Percentiles rank a stretch among this genome's conserved stretches.
Evolutionary conservation across 164 flowering plant species (phyloP).

Genomic region (Euptelea pleiosperma): DNA sequence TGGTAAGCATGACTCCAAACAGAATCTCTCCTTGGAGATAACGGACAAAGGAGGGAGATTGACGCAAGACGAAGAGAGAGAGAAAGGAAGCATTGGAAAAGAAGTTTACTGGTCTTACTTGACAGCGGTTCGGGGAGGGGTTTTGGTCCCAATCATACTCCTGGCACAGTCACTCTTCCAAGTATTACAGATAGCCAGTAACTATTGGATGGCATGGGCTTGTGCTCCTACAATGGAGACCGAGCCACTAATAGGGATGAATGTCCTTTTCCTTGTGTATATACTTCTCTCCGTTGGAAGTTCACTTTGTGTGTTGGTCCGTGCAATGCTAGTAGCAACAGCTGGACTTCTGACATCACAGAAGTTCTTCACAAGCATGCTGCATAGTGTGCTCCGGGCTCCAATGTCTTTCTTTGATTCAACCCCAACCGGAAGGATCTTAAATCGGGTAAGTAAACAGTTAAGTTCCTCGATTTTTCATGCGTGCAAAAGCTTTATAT

Average conservation of each 20-base stretch:
- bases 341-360: constrained; percentile 71
- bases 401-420: constrained; percentile 99
- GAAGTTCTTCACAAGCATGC: constrained; percentile 73
- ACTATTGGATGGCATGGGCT: constrained; percentile 99
- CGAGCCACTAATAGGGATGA: constrained; percentile 39
- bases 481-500: too few relatives aligned
- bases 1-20: constrained; percentile 52
- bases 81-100: constrained; percentile 88
- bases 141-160: constrained; percentile 60
- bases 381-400: constrained; percentile 65
- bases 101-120: constrained; percentile 86
- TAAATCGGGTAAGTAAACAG: constrained; percentile 64
- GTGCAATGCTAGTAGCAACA: constrained; percentile 53
- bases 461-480: too few relatives aligned
- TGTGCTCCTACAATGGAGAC: constrained; percentile 51
- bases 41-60: constrained; percentile 60
- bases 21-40: constrained; percentile 46
- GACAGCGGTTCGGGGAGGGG: constrained; percentile 66
- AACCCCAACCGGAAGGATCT: constrained; percentile 91
- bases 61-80: constrained; percentile 86
- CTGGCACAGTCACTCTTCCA: constrained; percentile 81
- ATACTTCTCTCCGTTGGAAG: constrained; percentile 70
- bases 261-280: constrained; percentile 56
- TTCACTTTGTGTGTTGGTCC: constrained; percentile 65
- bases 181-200: constrained; percentile 72